Evolutionary conservation across 2,329 filamentous ascomycete species (phyloP).

Genomic region (Pseudophaeomoniella oleicola): DNA sequence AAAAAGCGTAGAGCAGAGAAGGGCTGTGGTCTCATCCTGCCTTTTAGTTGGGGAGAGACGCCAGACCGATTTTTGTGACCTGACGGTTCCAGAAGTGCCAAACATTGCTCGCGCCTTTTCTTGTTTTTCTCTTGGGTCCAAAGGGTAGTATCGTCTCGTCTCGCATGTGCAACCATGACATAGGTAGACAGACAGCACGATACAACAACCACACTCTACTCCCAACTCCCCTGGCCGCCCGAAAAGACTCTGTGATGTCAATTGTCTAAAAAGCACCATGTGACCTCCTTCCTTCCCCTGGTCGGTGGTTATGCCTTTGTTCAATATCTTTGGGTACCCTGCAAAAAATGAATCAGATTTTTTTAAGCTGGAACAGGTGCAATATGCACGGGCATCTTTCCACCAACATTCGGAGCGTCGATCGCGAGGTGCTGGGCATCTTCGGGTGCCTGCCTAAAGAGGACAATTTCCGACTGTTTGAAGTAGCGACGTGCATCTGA

Average conservation of each 20-base stretch:
- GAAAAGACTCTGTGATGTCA: neutral
- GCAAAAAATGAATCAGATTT: slow-evolving; percentile 3
- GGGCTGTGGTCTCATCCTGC: too few species aligned
- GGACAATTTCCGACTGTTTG: slow-evolving; percentile 96
- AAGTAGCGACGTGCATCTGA: slow-evolving; percentile 91
- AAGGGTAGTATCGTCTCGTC: too few species aligned
- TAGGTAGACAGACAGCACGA: too few species aligned
- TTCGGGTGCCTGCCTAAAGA: slow-evolving; percentile 61
- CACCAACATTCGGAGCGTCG: slow-evolving; percentile 11
- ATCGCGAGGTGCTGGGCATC: slow-evolving; percentile 9
- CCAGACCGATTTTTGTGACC: too few species aligned
- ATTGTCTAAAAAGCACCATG: neutral
- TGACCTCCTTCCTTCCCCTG: neutral
- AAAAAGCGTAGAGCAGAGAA: too few species aligned
- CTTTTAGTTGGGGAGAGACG: too few species aligned
- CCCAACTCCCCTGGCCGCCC: neutral
- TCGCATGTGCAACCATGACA: too few species aligned
- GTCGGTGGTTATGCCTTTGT: neutral
- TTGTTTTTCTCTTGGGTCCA: too few species aligned
- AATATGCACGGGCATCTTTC: slow-evolving; percentile 9
- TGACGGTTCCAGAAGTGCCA: too few species aligned
- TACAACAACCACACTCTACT: neutral
- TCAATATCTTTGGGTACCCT: neutral
- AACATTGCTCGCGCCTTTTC: too few species aligned
- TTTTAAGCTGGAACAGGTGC: slow-evolving; percentile 10